A percentile compares a stretch with the other conserved stretches of the same genome.
Conservation (phyloP, 1,284 basidiomycete species). For the Leccinum griseonigrum region DNA sequence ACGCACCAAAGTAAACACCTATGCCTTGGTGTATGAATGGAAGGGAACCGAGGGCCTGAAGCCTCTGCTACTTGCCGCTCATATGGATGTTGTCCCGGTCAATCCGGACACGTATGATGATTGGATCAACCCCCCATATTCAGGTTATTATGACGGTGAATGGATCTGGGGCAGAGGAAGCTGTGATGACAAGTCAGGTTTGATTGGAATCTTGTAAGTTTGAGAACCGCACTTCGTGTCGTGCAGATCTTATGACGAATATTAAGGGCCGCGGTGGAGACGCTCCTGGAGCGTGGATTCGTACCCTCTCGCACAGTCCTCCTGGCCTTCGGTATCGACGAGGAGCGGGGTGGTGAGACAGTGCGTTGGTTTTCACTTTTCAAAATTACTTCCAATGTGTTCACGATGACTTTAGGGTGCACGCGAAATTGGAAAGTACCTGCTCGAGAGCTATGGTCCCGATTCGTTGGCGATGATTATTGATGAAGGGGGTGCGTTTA, state of each 20-base stretch:
- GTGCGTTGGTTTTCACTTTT: slow-evolving; percentile 25
- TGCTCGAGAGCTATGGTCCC: slow-evolving; percentile 50
- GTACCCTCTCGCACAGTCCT: slow-evolving; percentile 53
- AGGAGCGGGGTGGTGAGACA: slow-evolving; percentile 56
- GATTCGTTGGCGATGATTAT: slow-evolving; percentile 56
- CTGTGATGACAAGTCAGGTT: slow-evolving; percentile 60
- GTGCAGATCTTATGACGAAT: not conserved
- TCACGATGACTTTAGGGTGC: slow-evolving; percentile 42
- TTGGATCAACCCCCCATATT: slow-evolving; percentile 55
- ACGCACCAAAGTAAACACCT: slow-evolving; percentile 55
- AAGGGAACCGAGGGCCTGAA: slow-evolving; percentile 56
- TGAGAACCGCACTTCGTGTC: not conserved
- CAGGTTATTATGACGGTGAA: slow-evolving; percentile 47
- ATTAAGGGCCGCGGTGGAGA: slow-evolving; percentile 49
- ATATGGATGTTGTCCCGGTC: slow-evolving; percentile 62
- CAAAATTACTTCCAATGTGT: slow-evolving; percentile 9
- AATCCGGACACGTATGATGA: slow-evolving; percentile 47
- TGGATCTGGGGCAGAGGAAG: slow-evolving; percentile 65
- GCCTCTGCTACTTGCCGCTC: slow-evolving; percentile 58
- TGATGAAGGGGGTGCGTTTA: slow-evolving; percentile 42
- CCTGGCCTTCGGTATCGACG: slow-evolving; percentile 70
- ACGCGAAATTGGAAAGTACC: slow-evolving; percentile 40
- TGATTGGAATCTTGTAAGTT: slow-evolving; percentile 55
- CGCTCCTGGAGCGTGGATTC: slow-evolving; percentile 50
- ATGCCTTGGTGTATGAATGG: slow-evolving; percentile 63